A percentile compares a stretch with the other conserved stretches of the same genome.
Evolutionary conservation across 1,284 basidiomycete genomes (phyloP).

Genomic region (Xerocomus minutiporus): DNA sequence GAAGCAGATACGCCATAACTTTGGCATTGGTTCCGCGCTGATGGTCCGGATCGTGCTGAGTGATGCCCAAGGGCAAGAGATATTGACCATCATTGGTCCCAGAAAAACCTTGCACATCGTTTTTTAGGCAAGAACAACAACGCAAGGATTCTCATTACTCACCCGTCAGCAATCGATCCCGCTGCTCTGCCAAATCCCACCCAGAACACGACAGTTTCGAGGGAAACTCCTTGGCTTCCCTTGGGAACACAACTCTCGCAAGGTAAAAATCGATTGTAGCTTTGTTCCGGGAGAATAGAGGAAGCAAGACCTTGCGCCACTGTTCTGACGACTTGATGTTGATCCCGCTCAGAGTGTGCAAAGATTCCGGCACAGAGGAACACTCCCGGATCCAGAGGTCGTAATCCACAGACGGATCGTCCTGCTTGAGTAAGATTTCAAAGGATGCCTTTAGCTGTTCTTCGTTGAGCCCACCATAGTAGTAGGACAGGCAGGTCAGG

Average conservation of each 20-base stretch:
- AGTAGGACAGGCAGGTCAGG: slow-evolving; percentile 47
- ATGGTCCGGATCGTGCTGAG: slow-evolving; percentile 13
- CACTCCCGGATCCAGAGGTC: slow-evolving; percentile 36
- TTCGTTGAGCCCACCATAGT: slow-evolving; percentile 41
- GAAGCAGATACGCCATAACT: slow-evolving; percentile 43
- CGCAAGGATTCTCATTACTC: not conserved
- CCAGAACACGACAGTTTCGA: slow-evolving; percentile 42
- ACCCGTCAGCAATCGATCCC: slow-evolving; percentile 7
- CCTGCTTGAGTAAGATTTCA: slow-evolving; percentile 37
- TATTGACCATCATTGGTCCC: slow-evolving; percentile 17
- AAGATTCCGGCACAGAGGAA: slow-evolving; percentile 21
- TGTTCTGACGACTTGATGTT: slow-evolving; percentile 42
- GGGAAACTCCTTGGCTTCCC: slow-evolving; percentile 40
- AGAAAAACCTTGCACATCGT: slow-evolving; percentile 12
- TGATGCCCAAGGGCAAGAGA: slow-evolving; percentile 8
- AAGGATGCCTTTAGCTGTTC: slow-evolving; percentile 38
- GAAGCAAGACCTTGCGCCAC: slow-evolving; percentile 29
- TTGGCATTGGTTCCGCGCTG: slow-evolving; percentile 29
- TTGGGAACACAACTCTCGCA: slow-evolving; percentile 18
- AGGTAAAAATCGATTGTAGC: slow-evolving; percentile 44
- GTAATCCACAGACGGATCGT: slow-evolving; percentile 43
- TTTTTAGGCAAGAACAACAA: not conserved
- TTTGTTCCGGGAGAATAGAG: slow-evolving; percentile 37
- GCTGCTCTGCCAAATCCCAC: slow-evolving; percentile 45
- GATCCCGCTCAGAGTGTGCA: slow-evolving; percentile 31